phyloP scores from a whole-genome alignment of 768 basidiomycete species.

The Mycena pura region DNA sequence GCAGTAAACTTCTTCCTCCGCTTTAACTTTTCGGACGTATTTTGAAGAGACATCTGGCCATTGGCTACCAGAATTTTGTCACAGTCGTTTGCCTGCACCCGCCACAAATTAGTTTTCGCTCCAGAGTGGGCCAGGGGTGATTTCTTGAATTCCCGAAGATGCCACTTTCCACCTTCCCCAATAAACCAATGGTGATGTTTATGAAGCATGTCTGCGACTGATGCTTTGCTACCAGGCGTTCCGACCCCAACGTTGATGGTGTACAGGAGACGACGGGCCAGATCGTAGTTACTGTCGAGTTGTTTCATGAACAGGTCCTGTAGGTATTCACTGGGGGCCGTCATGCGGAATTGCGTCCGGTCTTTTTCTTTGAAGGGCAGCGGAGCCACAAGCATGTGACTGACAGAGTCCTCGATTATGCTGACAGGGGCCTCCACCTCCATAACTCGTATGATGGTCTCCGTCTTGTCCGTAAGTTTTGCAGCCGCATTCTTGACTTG shows the following conservation, averaged over 20 bases:
- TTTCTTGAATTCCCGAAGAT: slow-evolving; percentile 9
- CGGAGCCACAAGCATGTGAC: slow-evolving; percentile 4
- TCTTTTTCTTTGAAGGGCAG: slow-evolving; percentile 4
- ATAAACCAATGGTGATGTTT: slow-evolving; percentile 12
- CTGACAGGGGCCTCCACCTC: neutral
- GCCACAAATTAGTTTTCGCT: slow-evolving; percentile 3
- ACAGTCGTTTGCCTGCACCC: slow-evolving; percentile 2
- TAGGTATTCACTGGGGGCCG: slow-evolving; percentile 4
- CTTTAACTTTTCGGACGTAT: neutral
- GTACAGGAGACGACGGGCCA: slow-evolving; percentile 11
- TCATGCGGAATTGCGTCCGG: slow-evolving; percentile 12
- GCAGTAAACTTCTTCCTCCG: neutral
- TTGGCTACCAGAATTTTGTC: slow-evolving; percentile 2
- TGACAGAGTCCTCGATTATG: neutral
- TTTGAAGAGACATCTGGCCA: slow-evolving; percentile 7
- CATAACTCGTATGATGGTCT: slow-evolving; percentile 8
- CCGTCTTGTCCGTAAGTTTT: slow-evolving; percentile 5
- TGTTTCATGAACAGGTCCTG: slow-evolving; percentile 7
- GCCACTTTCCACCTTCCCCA: slow-evolving; percentile 8
- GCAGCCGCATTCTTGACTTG: slow-evolving; percentile 7
- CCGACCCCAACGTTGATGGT: slow-evolving; percentile 3
- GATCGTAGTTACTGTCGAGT: slow-evolving; percentile 7
- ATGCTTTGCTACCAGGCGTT: slow-evolving; percentile 9
- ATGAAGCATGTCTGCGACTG: slow-evolving; percentile 3
- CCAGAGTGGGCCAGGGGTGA: slow-evolving; percentile 2